Conservation (phyloP, 768 basidiomycete genomes). For the Cytidiella melzeri region DNA sequence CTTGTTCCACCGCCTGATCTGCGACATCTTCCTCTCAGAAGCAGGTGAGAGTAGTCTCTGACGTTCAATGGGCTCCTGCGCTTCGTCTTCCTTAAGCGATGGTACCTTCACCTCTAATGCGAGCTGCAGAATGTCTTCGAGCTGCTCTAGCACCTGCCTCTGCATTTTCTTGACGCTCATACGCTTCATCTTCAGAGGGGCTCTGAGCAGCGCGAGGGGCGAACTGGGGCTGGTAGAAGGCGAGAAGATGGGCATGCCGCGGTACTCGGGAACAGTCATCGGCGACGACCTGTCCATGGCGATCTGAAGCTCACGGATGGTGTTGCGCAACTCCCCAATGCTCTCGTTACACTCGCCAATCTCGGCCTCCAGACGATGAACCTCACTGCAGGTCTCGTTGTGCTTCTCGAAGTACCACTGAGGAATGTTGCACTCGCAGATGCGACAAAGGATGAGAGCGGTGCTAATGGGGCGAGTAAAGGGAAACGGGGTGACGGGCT, state of each 20-base stretch:
- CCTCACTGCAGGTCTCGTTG: conserved; percentile 97
- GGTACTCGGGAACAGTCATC: conserved; percentile 69
- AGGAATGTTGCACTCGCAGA: conserved; percentile 94
- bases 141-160: conserved; percentile 73
- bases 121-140: conserved; percentile 79
- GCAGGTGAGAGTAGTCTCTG: conserved; percentile 85
- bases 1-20: conserved; percentile 81
- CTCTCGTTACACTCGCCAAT: conserved; percentile 92
- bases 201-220: conserved; percentile 71
- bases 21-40: conserved; percentile 82
- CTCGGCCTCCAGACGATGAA: conserved; percentile 93
- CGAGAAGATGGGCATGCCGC: conserved; percentile 78
- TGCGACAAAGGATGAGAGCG: conserved; percentile 87
- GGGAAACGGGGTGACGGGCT: conserved; percentile 64
- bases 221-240: conserved; percentile 66
- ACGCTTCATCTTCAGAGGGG: conserved; percentile 61
- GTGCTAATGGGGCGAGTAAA: conserved; percentile 72
- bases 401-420: conserved; percentile 99
- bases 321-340: conserved; percentile 78
- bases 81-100: conserved; percentile 85
- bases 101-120: conserved; percentile 83
- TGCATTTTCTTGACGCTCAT: conserved; percentile 79
- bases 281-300: conserved; percentile 73
- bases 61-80: conserved; percentile 86
- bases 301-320: conserved; percentile 71